Evolutionary conservation across 371 early-diverging fungal species (phyloP).

Genomic region (Rhizopus arrhizus): DNA sequence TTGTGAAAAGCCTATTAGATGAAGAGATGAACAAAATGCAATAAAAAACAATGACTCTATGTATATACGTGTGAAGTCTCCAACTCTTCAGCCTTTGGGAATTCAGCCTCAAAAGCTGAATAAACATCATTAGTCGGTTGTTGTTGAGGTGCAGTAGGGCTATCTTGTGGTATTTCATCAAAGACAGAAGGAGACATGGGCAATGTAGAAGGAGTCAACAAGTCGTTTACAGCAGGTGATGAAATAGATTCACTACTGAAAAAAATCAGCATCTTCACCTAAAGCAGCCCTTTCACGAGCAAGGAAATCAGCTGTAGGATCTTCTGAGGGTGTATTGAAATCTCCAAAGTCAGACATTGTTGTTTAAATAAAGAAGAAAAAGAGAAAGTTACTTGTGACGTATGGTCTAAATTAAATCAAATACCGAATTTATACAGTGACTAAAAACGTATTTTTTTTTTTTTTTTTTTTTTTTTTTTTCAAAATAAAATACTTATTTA

Average conservation of each 20-base stretch:
- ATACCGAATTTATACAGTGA: too few relatives aligned
- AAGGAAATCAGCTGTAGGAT: constrained; percentile 89
- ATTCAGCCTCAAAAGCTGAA: constrained; percentile 45
- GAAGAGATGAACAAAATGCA: neutral
- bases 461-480: too few relatives aligned
- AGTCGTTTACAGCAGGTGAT: constrained; percentile 11
- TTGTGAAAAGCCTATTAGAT: constrained; percentile 47
- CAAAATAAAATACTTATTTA: too few relatives aligned
- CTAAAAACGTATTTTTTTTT: too few relatives aligned
- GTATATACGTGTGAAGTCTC: constrained; percentile 40
- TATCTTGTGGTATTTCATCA: constrained; percentile 22
- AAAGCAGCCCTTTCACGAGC: constrained; percentile 89
- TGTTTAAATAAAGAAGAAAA: constrained; percentile 3
- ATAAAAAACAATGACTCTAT: neutral
- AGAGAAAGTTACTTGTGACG: neutral
- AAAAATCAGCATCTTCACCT: constrained; percentile 75
- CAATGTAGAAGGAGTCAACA: constrained; percentile 1
- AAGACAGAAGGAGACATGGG: constrained; percentile 15
- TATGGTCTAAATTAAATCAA: too few relatives aligned
- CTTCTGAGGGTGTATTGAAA: constrained; percentile 55
- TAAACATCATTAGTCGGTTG: constrained; percentile 19
- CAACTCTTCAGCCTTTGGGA: constrained; percentile 54
- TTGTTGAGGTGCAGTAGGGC: neutral
- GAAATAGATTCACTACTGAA: constrained; percentile 34
- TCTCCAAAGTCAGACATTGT: constrained; percentile 61